Evolutionary conservation across 1,139 yeast species (phyloP).

Genomic region (Scheffersomyces segobiensis): DNA sequence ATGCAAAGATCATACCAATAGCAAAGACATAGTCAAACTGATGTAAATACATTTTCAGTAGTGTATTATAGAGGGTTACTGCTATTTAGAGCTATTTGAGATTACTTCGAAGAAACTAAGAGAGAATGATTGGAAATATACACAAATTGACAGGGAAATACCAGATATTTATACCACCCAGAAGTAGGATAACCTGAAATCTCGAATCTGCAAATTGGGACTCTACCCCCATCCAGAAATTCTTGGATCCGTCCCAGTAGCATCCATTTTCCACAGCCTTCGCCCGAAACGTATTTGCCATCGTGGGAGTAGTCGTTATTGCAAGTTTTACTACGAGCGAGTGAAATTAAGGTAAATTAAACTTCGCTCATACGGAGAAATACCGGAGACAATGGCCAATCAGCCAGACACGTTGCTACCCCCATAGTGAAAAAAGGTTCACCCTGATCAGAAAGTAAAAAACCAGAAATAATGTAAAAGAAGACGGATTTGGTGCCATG

Average conservation of each 20-base stretch:
- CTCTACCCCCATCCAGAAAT: background rate
- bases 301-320: background rate
- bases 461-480: background rate
- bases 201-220: background rate
- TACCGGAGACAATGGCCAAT: background rate
- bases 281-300: background rate
- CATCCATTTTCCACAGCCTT: background rate
- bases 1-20: constrained; percentile 68
- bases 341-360: background rate
- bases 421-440: background rate
- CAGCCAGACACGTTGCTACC: background rate
- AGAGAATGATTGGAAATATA: background rate
- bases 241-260: background rate
- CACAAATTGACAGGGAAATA: background rate
- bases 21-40: constrained; percentile 70
- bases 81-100: background rate
- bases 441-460: background rate
- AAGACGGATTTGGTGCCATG: background rate
- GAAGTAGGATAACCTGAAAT: background rate
- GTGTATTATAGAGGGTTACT: background rate
- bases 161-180: background rate
- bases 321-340: background rate
- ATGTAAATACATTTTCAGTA: constrained; percentile 24
- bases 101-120: background rate
- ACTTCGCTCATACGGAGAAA: background rate